Percentiles rank a stretch among this genome's conserved stretches.
Conservation (phyloP, 2,329 filamentous ascomycete genomes). For the Fusarium brevicatenulatum region DNA sequence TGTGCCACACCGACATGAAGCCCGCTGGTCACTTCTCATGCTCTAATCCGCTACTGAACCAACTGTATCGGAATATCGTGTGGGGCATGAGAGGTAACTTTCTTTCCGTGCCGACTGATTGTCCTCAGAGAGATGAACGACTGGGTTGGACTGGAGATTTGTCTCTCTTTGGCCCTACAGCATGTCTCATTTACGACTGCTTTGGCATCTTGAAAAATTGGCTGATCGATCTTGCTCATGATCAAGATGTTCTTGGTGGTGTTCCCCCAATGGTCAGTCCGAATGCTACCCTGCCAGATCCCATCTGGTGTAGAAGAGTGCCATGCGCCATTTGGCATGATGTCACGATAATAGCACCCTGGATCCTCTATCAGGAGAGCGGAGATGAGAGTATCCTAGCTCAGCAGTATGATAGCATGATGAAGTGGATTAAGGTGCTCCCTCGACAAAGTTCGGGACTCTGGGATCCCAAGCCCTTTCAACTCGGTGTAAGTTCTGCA, state of each 20-base stretch:
- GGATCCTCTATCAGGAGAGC: constrained; percentile 51
- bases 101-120: constrained; percentile 65
- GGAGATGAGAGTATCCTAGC: constrained; percentile 50
- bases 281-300: constrained; percentile 7
- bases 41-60: constrained; percentile 62
- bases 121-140: constrained; percentile 64
- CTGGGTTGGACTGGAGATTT: constrained; percentile 63
- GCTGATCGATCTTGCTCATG: constrained; percentile 17
- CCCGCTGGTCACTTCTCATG: constrained; percentile 61
- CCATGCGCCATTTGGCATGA: constrained; percentile 55
- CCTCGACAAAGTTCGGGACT: background rate
- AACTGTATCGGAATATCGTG: constrained; percentile 62
- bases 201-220: constrained; percentile 56
- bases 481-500: background rate
- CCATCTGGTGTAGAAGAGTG: constrained; percentile 1
- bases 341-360: constrained; percentile 52
- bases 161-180: constrained; percentile 60
- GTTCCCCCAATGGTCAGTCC: constrained; percentile 26
- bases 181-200: constrained; percentile 63
- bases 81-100: constrained; percentile 70
- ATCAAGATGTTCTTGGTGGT: constrained; percentile 14
- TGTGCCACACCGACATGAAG: constrained; percentile 63
- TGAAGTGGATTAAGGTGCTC: constrained; percentile 48
- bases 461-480: background rate
- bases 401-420: constrained; percentile 53